Percentiles rank a stretch among this genome's conserved stretches.
These are phyloP conservation scores for Paraphoma sp. DNA, from an alignment of 2,329 filamentous ascomycete genomes.

Conservation along the genomic window DNA sequence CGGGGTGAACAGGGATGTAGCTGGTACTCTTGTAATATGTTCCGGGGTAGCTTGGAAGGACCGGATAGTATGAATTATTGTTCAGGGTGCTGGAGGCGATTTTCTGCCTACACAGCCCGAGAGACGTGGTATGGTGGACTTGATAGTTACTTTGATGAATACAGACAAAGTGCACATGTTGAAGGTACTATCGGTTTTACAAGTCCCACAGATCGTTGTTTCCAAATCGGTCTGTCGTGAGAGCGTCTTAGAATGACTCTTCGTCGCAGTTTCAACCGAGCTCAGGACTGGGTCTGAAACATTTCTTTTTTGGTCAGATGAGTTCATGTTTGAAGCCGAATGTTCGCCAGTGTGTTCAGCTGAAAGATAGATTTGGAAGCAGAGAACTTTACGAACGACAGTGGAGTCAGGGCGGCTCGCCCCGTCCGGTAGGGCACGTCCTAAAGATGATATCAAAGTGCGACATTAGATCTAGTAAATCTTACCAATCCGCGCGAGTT, in stretches of 20 bases:
- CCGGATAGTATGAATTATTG: not conserved
- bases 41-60: not conserved
- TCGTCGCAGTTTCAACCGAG: not conserved
- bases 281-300: not conserved
- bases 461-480: not conserved
- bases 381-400: slow-evolving; percentile 3
- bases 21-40: slow-evolving; percentile 1
- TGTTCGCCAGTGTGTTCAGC: not conserved
- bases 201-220: too few species aligned
- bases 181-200: too few species aligned
- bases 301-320: not conserved
- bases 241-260: not conserved
- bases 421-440: slow-evolving; percentile 17
- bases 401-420: slow-evolving; percentile 16
- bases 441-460: not conserved
- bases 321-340: not conserved
- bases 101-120: too few species aligned
- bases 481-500: slow-evolving; percentile 4
- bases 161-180: too few species aligned
- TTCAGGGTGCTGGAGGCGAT: not conserved
- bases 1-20: not conserved
- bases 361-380: not conserved
- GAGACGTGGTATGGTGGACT: too few species aligned
- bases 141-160: too few species aligned
- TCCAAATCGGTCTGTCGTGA: too few species aligned